These are phyloP conservation scores for Capsicum chinense DNA, from an alignment of 257 asterid species.

Conservation along the genomic window DNA sequence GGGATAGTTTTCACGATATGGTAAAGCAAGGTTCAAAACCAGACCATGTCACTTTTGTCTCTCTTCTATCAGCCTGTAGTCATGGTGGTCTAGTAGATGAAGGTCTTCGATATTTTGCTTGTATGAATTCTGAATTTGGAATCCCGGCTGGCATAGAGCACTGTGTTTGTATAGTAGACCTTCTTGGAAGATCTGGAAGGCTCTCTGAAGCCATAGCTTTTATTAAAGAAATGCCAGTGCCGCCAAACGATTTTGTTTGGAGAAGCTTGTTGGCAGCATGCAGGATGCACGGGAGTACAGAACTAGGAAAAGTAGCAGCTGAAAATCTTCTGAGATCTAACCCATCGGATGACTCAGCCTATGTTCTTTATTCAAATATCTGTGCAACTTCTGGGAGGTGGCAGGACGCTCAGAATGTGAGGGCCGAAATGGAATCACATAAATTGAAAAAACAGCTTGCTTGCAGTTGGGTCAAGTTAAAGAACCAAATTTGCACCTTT, in stretches of 20 bases:
- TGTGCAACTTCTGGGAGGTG: constrained; percentile 78
- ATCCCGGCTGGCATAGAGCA: constrained; percentile 76
- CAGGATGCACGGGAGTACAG: constrained; percentile 67
- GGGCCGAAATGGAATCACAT: constrained; percentile 67
- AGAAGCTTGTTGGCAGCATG: constrained; percentile 72
- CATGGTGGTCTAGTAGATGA: constrained; percentile 87
- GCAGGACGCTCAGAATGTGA: constrained; percentile 63
- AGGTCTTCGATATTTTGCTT: constrained; percentile 68
- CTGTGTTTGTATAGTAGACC: constrained; percentile 83
- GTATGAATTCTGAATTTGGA: constrained; percentile 63
- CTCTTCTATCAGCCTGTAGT: constrained; percentile 89
- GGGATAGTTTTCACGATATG: constrained; percentile 69
- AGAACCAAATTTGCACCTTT: constrained; percentile 59
- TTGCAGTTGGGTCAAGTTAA: constrained; percentile 75
- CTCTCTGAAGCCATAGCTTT: constrained; percentile 73
- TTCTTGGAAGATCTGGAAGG: constrained; percentile 84
- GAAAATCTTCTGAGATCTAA: constrained; percentile 57
- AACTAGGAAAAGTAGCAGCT: constrained; percentile 68
- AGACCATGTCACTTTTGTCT: constrained; percentile 82
- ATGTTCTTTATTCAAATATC: constrained; percentile 77
- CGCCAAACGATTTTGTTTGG: constrained; percentile 79
- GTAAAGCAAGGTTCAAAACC: constrained; percentile 60
- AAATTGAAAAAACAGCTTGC: constrained; percentile 74
- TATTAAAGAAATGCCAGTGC: constrained; percentile 69
- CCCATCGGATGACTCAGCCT: constrained; percentile 86